Base-by-base conservation (phyloP, 805 yeast genomes). In the Cyberlindnera sargentensis region DNA sequence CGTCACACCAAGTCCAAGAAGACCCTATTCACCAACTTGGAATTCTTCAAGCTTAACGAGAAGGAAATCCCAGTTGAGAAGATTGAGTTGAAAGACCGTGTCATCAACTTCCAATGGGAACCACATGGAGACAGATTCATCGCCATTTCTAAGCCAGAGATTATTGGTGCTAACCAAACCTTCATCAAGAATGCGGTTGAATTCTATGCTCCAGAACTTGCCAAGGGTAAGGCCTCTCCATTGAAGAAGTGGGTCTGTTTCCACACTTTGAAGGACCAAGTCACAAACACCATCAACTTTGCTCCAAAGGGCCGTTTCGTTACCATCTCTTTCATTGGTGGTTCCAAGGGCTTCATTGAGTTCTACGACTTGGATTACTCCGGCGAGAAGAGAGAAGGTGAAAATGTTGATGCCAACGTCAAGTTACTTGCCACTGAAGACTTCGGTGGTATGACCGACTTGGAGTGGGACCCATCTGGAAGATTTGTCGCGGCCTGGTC, bases 391-490 rank as follows among this genome's bases (percentile, higher is more conserved):
- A 74, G 68, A 44, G 70, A 67, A 40, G 59, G 61, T 48, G 72
- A 67, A 34, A 65, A 68, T 42, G 64, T 59, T 25, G 43, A 46
- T 24, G 50, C 56, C 26, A 63, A 62, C 47, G 60, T 56, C 33
- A 67, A 67, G 51, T 37, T 51, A 25, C 39, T 91, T 50, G 78
- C 75, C 47, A 67, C 75, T 33, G 81, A 80, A 50, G 80, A 78
- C 54, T 84, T 73, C 60, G 72, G 76, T 43, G 95, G 96, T 49
- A 75, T 89, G 67, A 84, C 95, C 40, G 85, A 84, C 61, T 60
- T 89, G 48, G 72, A 80, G 42, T 93, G 99, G 99, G 99, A 93
- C 66, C 91, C 96, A 46, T 83, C 95, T 41, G 99, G 99, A 55
- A 78, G 98, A 67, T 89, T 73, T 63, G 71, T 91, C 42, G 83